Evolutionary conservation across 495 filamentous ascomycete genomes (phyloP).

Genomic region (Pseudevernia furfuracea): DNA sequence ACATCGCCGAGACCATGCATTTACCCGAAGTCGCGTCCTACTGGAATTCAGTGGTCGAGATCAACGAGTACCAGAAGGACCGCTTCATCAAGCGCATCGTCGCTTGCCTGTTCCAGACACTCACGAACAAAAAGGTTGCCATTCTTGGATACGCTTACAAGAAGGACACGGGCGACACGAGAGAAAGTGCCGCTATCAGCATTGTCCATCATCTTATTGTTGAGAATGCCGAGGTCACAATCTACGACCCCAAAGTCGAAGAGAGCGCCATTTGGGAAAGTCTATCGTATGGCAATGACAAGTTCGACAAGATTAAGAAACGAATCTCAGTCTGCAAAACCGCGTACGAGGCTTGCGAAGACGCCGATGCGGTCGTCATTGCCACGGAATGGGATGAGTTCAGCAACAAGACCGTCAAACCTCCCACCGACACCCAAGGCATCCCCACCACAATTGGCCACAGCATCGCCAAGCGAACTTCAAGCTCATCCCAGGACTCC

Average conservation of each 20-base stretch:
- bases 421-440: not conserved
- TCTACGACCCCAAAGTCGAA: constrained; percentile 67
- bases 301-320: constrained; percentile 20
- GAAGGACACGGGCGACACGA: constrained; percentile 70
- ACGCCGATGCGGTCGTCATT: constrained; percentile 48
- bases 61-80: constrained; percentile 71
- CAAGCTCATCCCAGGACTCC: not conserved
- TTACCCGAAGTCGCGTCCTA: constrained; percentile 69
- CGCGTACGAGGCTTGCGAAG: constrained; percentile 46
- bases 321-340: constrained; percentile 22
- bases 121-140: constrained; percentile 64
- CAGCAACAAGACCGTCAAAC: constrained; percentile 29
- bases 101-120: constrained; percentile 57
- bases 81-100: constrained; percentile 60
- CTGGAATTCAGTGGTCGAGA: constrained; percentile 62
- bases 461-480: not conserved
- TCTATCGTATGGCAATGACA: constrained; percentile 26
- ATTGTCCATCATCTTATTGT: constrained; percentile 57
- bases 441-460: not conserved
- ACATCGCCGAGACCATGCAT: constrained; percentile 62
- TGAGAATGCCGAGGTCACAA: constrained; percentile 57
- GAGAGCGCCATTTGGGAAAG: constrained; percentile 39
- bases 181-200: constrained; percentile 62
- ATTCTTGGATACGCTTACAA: constrained; percentile 78
- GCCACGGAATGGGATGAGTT: constrained; percentile 63